Conservation (phyloP, 2,329 filamentous ascomycete genomes). For the Mollisiaceae sp. region DNA sequence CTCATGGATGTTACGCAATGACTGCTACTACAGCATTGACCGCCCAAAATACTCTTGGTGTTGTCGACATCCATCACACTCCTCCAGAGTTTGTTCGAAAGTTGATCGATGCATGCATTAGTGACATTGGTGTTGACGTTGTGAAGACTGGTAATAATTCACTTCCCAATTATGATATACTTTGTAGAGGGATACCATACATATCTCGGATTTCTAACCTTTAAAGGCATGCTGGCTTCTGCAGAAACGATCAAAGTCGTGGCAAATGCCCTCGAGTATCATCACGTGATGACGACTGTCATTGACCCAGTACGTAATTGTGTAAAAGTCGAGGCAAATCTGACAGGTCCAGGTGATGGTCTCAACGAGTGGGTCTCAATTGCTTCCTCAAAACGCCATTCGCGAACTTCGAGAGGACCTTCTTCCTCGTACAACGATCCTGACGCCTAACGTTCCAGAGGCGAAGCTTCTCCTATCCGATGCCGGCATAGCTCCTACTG, state of each 20-base stretch:
- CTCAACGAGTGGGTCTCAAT: slow-evolving; percentile 75
- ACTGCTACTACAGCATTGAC: slow-evolving; percentile 94
- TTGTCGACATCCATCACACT: slow-evolving; percentile 79
- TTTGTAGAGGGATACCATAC: not conserved
- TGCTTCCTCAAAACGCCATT: slow-evolving; percentile 71
- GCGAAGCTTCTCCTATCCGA: slow-evolving; percentile 67
- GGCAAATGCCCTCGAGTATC: slow-evolving; percentile 63
- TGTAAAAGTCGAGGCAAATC: slow-evolving; percentile 1
- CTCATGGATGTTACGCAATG: slow-evolving; percentile 94
- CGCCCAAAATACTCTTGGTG: slow-evolving; percentile 91
- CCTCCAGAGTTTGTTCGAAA: slow-evolving; percentile 80
- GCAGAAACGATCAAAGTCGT: slow-evolving; percentile 72
- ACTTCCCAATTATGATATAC: slow-evolving; percentile 1
- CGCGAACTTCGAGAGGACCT: slow-evolving; percentile 62
- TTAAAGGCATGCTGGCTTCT: slow-evolving; percentile 80
- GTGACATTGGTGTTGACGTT: slow-evolving; percentile 86
- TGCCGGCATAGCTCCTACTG: slow-evolving; percentile 47
- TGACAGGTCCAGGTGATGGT: slow-evolving; percentile 78
- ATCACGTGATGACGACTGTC: slow-evolving; percentile 64
- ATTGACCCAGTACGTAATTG: slow-evolving; percentile 71
- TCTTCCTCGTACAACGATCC: slow-evolving; percentile 68
- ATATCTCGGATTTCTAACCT: slow-evolving; percentile 23
- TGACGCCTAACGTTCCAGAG: slow-evolving; percentile 82
- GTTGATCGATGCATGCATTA: slow-evolving; percentile 84
- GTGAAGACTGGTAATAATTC: slow-evolving; percentile 79